Evolutionary conservation across 2,329 filamentous ascomycete genomes (phyloP).

Genomic region (Ophiosphaerella korrae): DNA sequence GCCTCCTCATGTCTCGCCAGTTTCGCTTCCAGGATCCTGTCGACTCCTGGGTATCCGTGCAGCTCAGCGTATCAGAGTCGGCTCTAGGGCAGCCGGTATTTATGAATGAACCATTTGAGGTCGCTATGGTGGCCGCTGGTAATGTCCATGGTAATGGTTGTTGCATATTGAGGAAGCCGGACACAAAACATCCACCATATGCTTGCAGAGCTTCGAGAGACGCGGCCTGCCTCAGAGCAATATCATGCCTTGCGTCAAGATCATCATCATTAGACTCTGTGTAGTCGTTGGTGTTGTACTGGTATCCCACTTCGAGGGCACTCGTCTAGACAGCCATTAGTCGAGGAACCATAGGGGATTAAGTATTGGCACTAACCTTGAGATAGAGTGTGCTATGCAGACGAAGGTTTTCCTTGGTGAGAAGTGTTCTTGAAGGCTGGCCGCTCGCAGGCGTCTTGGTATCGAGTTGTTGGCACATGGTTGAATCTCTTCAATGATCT

Average conservation of each 20-base stretch:
- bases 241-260: conserved; percentile 16
- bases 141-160: conserved; percentile 31
- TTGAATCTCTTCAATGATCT: neutral
- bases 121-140: conserved; percentile 18
- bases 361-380: conserved; percentile 24
- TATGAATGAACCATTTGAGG: conserved; percentile 14
- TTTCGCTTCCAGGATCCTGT: conserved; percentile 23
- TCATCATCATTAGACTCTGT: conserved; percentile 32
- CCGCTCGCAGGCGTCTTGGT: conserved; percentile 12
- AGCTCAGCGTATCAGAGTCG: conserved; percentile 40
- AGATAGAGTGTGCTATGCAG: conserved; percentile 30
- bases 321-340: too few species aligned
- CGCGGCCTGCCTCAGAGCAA: conserved; percentile 29
- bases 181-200: conserved; percentile 40
- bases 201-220: conserved; percentile 39
- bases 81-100: conserved; percentile 32
- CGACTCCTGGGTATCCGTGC: conserved; percentile 16
- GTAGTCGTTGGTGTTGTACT: conserved; percentile 20
- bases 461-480: conserved; percentile 17
- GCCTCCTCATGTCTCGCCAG: conserved; percentile 29
- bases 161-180: conserved; percentile 35
- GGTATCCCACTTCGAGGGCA: conserved; percentile 10
- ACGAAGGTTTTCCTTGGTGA: conserved; percentile 41
- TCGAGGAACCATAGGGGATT: too few species aligned
- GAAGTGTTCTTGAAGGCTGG: conserved; percentile 5